Evolutionary conservation across 2,329 filamentous ascomycete genomes (phyloP).

Genomic region (Aspergillus pseudoviridinutans): DNA sequence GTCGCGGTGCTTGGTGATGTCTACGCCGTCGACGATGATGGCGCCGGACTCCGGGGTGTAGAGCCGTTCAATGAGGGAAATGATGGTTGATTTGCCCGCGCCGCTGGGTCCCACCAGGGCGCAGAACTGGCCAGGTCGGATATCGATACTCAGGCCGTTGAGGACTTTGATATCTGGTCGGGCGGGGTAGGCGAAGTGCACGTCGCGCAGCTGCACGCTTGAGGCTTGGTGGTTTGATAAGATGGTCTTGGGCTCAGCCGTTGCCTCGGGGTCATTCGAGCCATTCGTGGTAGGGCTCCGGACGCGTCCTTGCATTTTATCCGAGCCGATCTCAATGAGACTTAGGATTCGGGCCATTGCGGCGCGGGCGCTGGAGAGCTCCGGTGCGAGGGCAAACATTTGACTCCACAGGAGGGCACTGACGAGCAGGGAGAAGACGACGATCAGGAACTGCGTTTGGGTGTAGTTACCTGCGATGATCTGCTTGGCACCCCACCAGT

Average conservation of each 20-base stretch:
- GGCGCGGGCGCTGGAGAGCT: conserved; percentile 63
- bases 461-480: conserved; percentile 64
- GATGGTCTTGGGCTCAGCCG: conserved; percentile 13
- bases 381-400: conserved; percentile 70
- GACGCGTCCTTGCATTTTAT: conserved; percentile 26
- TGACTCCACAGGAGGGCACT: conserved; percentile 70
- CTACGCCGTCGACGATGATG: conserved; percentile 51
- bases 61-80: conserved; percentile 54
- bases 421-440: conserved; percentile 67
- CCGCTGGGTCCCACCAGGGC: conserved; percentile 65
- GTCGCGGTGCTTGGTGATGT: conserved; percentile 39
- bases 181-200: conserved; percentile 64
- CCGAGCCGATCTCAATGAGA: conserved; percentile 37
- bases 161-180: conserved; percentile 59
- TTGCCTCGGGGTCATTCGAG: conserved; percentile 24
- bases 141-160: conserved; percentile 52
- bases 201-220: conserved; percentile 53
- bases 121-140: conserved; percentile 41
- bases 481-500: conserved; percentile 74
- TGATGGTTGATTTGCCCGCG: conserved; percentile 64
- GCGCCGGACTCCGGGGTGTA: conserved; percentile 50
- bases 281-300: conserved; percentile 2
- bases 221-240: conserved; percentile 28
- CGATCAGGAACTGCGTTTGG: conserved; percentile 69
- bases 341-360: conserved; percentile 57